A percentile compares a stretch with the other conserved stretches of the same genome.
These are phyloP conservation scores for Pyrus communis DNA, from an alignment of 306 rosid genomes.

Conservation along the genomic window DNA sequence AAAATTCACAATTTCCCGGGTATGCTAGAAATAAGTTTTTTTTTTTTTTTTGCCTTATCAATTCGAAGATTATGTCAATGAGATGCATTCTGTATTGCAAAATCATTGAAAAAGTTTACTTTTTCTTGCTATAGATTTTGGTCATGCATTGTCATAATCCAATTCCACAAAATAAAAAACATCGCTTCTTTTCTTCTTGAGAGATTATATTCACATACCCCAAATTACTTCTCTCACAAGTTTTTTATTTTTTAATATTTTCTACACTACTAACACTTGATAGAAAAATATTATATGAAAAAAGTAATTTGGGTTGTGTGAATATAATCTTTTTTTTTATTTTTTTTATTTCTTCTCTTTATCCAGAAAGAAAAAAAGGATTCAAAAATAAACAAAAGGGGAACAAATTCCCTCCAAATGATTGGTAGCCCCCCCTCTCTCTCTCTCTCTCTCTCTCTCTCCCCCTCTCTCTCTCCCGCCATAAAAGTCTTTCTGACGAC, in stretches of 20 bases:
- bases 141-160: background rate
- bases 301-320: no score
- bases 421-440: conserved; percentile 35
- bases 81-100: background rate
- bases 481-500: conserved; percentile 22
- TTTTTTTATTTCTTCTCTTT: background rate
- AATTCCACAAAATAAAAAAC: background rate
- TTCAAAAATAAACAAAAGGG: conserved; percentile 11
- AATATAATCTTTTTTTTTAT: no score
- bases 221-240: no score
- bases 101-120: background rate
- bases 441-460: background rate
- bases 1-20: background rate
- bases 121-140: background rate
- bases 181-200: background rate
- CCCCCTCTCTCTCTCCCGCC: conserved; percentile 23
- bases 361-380: background rate
- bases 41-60: background rate
- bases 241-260: no score
- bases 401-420: conserved; percentile 78
- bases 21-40: background rate
- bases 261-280: no score
- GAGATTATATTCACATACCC: no score
- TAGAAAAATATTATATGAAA: no score
- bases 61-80: background rate